These are phyloP conservation scores for Malus hybrid DNA, from an alignment of 331 rosid genomes.

Conservation along the genomic window DNA sequence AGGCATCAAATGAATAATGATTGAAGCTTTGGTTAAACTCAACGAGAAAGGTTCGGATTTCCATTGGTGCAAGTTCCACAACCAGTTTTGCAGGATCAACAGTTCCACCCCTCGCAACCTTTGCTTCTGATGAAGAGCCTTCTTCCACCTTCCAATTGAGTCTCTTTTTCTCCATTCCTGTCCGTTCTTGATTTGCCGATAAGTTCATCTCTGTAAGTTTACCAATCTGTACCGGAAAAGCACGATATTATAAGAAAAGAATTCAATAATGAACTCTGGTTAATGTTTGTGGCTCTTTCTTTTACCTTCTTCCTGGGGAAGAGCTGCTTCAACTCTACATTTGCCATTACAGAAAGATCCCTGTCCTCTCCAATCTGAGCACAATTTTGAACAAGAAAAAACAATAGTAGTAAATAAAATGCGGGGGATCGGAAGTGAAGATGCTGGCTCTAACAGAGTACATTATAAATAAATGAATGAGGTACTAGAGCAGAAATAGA, in stretches of 20 bases:
- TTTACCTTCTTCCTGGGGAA: slow-evolving; percentile 74
- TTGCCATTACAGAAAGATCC: slow-evolving; percentile 50
- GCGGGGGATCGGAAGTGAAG: neutral
- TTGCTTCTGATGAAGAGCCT: slow-evolving; percentile 28
- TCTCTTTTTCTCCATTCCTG: slow-evolving; percentile 69
- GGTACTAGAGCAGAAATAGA: neutral
- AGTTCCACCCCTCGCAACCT: slow-evolving; percentile 63
- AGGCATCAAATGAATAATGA: slow-evolving; percentile 22
- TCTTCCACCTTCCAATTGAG: slow-evolving; percentile 57
- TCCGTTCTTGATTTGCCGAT: slow-evolving; percentile 83
- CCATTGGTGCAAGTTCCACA: slow-evolving; percentile 46
- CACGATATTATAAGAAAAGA: neutral
- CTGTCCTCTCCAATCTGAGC: slow-evolving; percentile 83
- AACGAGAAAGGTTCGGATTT: slow-evolving; percentile 46
- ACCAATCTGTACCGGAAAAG: slow-evolving; percentile 41
- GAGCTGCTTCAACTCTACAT: slow-evolving; percentile 73
- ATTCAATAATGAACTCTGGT: neutral
- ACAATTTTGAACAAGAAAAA: slow-evolving; percentile 3
- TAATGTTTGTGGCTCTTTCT: slow-evolving; percentile 7
- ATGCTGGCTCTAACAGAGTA: neutral
- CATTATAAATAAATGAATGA: neutral
- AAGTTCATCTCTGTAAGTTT: slow-evolving; percentile 67
- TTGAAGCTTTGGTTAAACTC: slow-evolving; percentile 12
- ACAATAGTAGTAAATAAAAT: neutral
- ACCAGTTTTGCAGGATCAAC: slow-evolving; percentile 29